These are phyloP conservation scores for Neoboletus brunneissimus DNA, from an alignment of 768 basidiomycete genomes.

Conservation along the genomic window DNA sequence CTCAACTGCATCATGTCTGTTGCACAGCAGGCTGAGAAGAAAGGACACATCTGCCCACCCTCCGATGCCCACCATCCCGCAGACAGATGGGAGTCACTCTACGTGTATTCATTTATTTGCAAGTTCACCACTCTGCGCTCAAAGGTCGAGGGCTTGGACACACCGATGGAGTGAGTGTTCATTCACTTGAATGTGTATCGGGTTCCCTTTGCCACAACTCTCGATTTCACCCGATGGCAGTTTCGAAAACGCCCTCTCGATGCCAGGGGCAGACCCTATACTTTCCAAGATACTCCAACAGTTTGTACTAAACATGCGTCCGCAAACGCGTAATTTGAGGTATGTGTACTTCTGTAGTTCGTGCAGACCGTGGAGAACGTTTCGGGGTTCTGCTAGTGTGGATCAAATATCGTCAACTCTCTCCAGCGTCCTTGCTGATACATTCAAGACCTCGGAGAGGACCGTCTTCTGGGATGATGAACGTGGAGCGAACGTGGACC, in stretches of 20 bases:
- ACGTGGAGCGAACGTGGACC: conserved; percentile 64
- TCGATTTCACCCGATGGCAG: conserved; percentile 42
- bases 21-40: conserved; percentile 40
- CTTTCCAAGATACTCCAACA: conserved; percentile 69
- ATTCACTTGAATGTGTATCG: conserved; percentile 17
- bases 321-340: conserved; percentile 89
- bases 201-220: conserved; percentile 27
- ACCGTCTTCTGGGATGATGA: conserved; percentile 81
- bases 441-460: conserved; percentile 69
- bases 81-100: conserved; percentile 84
- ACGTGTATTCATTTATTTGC: conserved; percentile 82
- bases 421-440: conserved; percentile 64
- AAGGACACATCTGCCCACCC: conserved; percentile 51
- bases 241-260: conserved; percentile 76
- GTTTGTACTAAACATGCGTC: conserved; percentile 79
- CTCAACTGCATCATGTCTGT: conserved; percentile 37
- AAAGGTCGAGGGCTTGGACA: conserved; percentile 76
- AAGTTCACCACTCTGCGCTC: conserved; percentile 73
- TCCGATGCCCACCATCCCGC: conserved; percentile 69
- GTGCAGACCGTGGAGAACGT: conserved; percentile 23
- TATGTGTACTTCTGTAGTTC: conserved; percentile 40
- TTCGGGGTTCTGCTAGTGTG: conserved; percentile 48
- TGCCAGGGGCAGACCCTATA: conserved; percentile 67
- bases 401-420: conserved; percentile 83
- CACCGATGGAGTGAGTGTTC: conserved; percentile 75